Evolutionary conservation across 2,329 filamentous ascomycete species (phyloP).

Genomic region (Ophiostoma sp.): DNA sequence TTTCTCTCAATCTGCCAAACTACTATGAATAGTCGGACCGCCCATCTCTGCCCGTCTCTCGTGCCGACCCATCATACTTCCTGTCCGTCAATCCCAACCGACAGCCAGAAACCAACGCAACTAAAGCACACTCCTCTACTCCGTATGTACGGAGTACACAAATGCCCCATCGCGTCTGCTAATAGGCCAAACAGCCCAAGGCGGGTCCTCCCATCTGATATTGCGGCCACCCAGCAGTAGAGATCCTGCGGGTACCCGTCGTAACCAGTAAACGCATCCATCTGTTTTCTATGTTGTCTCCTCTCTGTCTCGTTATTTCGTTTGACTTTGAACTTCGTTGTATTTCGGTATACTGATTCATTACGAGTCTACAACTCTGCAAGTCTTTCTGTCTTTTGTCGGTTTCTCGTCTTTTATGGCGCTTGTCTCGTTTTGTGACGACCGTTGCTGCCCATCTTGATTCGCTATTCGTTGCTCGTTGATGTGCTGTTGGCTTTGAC

Average conservation of each 20-base stretch:
- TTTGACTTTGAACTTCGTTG: background rate
- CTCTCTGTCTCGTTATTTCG: background rate
- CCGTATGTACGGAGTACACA: background rate
- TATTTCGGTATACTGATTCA: background rate
- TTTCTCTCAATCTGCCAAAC: too few relatives aligned
- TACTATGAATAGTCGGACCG: too few relatives aligned
- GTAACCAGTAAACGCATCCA: slow-evolving; percentile 12
- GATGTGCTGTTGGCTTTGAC: background rate
- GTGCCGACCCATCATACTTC: too few relatives aligned
- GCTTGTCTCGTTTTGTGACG: background rate
- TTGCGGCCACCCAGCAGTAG: slow-evolving; percentile 19
- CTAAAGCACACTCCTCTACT: background rate
- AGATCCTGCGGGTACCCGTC: slow-evolving; percentile 23
- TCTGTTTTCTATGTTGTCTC: background rate
- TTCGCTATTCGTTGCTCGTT: background rate
- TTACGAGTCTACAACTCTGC: background rate
- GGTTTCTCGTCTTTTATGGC: background rate
- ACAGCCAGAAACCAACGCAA: background rate
- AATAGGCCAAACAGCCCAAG: background rate
- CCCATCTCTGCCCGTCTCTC: background rate
- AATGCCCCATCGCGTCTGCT: background rate
- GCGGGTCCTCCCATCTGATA: slow-evolving; percentile 20
- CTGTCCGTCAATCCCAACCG: background rate
- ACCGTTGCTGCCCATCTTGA: background rate
- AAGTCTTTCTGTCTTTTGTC: background rate